Conservation (phyloP, 2,329 filamentous ascomycete genomes). For the Penicillium occitanis region DNA sequence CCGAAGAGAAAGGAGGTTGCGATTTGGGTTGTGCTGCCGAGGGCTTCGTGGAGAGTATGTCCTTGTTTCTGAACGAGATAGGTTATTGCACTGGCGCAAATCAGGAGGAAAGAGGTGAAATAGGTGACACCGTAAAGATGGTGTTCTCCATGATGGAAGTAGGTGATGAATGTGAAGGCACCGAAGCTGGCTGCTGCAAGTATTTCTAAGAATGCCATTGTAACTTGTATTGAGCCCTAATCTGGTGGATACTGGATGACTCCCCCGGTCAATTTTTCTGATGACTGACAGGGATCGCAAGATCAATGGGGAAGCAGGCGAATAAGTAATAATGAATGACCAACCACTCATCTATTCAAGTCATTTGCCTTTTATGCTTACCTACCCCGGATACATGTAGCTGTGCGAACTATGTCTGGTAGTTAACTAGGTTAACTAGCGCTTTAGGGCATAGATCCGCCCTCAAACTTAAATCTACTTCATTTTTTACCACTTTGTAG, state of each 20-base stretch:
- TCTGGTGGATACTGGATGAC: not conserved
- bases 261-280: not conserved
- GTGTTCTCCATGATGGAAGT: slow-evolving; percentile 25
- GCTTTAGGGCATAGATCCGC: too few species aligned
- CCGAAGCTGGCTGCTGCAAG: not conserved
- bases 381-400: too few species aligned
- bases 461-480: too few species aligned
- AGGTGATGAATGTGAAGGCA: not conserved
- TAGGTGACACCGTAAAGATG: slow-evolving; percentile 23
- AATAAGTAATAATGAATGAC: not conserved
- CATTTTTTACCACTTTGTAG: too few species aligned
- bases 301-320: not conserved
- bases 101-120: not conserved
- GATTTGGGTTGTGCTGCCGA: not conserved
- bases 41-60: not conserved
- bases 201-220: not conserved
- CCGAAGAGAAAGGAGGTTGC: slow-evolving; percentile 10
- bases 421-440: too few species aligned
- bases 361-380: too few species aligned
- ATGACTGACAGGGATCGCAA: not conserved
- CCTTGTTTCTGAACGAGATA: not conserved
- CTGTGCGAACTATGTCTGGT: too few species aligned
- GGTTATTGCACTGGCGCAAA: slow-evolving; percentile 8
- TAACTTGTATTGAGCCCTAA: not conserved
- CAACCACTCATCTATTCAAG: too few species aligned